Evolutionary conservation across 2,329 filamentous ascomycete species (phyloP).

Genomic region (Huntiella bhutanensis): DNA sequence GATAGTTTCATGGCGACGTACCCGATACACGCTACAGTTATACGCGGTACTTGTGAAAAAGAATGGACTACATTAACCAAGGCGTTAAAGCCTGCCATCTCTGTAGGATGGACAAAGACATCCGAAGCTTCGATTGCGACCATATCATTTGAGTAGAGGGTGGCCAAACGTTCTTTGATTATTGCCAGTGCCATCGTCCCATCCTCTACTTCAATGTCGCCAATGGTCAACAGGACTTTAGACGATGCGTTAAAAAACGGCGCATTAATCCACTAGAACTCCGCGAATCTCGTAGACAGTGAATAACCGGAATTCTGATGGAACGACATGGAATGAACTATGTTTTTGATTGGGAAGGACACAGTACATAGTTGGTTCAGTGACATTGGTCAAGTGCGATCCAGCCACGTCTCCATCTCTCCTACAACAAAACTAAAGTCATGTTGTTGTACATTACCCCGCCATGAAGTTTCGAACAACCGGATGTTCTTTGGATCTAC

Average conservation of each 20-base stretch:
- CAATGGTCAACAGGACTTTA: neutral
- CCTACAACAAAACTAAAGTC: too few relatives aligned
- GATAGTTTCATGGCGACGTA: neutral
- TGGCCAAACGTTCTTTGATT: neutral
- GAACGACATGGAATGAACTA: neutral
- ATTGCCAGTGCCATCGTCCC: neutral
- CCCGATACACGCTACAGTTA: slow-evolving; percentile 1
- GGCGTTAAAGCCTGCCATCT: slow-evolving; percentile 33
- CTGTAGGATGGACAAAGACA: slow-evolving; percentile 34
- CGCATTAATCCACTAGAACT: slow-evolving; percentile 2
- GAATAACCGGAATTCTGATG: neutral
- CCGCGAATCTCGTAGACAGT: neutral
- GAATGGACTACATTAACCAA: slow-evolving; percentile 10
- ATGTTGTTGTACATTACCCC: too few relatives aligned
- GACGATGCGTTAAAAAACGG: slow-evolving; percentile 1
- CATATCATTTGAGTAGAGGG: neutral
- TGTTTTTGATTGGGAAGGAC: neutral
- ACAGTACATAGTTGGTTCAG: neutral
- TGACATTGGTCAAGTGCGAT: too few relatives aligned
- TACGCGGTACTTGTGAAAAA: neutral
- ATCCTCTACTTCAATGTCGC: slow-evolving; percentile 1
- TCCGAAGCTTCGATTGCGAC: slow-evolving; percentile 17
- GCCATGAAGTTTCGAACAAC: too few relatives aligned
- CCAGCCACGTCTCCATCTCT: too few relatives aligned
- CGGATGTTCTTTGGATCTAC: too few relatives aligned